Evolutionary conservation across 148 eudicot genomes (phyloP).

Genomic region (Amaranthus cruentus): DNA sequence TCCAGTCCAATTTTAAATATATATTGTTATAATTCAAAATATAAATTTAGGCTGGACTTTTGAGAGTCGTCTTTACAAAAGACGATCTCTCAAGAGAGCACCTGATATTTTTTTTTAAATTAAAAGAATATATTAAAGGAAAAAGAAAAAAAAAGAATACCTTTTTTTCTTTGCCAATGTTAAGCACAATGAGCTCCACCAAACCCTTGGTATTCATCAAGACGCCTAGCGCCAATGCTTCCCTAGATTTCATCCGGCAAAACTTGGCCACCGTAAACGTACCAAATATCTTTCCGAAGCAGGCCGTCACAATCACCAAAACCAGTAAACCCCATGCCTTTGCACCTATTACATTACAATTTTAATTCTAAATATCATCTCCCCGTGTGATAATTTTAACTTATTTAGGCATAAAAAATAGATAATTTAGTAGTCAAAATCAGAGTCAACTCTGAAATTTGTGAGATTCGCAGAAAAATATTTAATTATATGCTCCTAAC

Average conservation of each 20-base stretch:
- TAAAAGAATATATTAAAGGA: background rate
- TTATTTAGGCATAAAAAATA: no score
- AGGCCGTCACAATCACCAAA: constrained; percentile 37
- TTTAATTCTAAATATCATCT: no score
- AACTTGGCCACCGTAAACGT: constrained; percentile 33
- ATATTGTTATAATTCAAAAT: no score
- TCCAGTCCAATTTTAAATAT: no score
- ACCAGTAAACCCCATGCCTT: constrained; percentile 44
- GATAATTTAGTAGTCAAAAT: no score
- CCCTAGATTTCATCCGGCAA: constrained; percentile 30
- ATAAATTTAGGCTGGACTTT: no score
- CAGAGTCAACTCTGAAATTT: no score
- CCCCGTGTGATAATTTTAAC: no score
- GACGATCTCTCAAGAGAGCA: no score
- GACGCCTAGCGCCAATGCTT: constrained; percentile 42
- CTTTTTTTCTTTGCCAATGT: constrained; percentile 51
- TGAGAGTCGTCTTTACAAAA: no score
- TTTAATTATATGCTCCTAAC: no score
- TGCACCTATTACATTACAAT: background rate
- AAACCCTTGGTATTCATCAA: constrained; percentile 60
- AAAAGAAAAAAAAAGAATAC: constrained; percentile 15
- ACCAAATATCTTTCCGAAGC: constrained; percentile 45
- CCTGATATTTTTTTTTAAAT: background rate
- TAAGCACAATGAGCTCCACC: constrained; percentile 55
- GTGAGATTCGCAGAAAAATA: no score